These are phyloP conservation scores for Punica granatum DNA, from an alignment of 345 rosid species.

Conservation along the genomic window DNA sequence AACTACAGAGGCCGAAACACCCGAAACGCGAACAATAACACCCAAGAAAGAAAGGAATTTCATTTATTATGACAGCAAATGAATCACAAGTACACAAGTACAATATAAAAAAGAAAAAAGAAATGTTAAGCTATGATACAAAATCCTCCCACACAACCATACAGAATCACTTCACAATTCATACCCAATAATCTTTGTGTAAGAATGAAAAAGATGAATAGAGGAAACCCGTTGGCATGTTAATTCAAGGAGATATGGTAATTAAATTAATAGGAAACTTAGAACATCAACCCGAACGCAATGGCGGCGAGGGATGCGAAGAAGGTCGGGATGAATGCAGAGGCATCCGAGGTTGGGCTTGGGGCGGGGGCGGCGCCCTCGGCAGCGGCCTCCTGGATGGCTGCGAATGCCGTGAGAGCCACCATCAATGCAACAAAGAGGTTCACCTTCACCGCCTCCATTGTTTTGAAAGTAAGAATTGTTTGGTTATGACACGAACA, in stretches of 20 bases:
- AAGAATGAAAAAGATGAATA: neutral
- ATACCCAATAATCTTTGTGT: too few species aligned
- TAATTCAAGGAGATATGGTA: neutral
- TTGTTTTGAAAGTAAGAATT: too few species aligned
- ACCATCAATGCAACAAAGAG: slow-evolving; percentile 12
- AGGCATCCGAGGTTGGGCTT: slow-evolving; percentile 17
- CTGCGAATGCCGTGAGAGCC: slow-evolving; percentile 8
- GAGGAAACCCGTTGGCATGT: neutral
- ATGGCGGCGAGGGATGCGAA: slow-evolving; percentile 16
- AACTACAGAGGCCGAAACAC: too few species aligned
- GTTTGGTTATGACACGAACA: too few species aligned
- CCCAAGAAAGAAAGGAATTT: too few species aligned
- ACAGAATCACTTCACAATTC: too few species aligned
- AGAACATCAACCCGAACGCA: slow-evolving; percentile 16
- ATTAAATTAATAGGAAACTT: neutral
- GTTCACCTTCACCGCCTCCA: slow-evolving; percentile 19
- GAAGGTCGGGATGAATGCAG: slow-evolving; percentile 12
- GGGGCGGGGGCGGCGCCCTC: slow-evolving; percentile 25
- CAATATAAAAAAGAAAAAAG: neutral
- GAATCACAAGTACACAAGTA: neutral
- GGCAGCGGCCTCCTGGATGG: slow-evolving; percentile 9
- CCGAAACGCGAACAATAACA: too few species aligned
- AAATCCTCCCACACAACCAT: too few species aligned
- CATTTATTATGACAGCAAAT: neutral
- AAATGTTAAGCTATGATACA: neutral